Percentiles rank a stretch among this genome's conserved stretches.
phyloP scores from a whole-genome alignment of 108 stramenopile species.

The Aurantiochytrium sp. region DNA sequence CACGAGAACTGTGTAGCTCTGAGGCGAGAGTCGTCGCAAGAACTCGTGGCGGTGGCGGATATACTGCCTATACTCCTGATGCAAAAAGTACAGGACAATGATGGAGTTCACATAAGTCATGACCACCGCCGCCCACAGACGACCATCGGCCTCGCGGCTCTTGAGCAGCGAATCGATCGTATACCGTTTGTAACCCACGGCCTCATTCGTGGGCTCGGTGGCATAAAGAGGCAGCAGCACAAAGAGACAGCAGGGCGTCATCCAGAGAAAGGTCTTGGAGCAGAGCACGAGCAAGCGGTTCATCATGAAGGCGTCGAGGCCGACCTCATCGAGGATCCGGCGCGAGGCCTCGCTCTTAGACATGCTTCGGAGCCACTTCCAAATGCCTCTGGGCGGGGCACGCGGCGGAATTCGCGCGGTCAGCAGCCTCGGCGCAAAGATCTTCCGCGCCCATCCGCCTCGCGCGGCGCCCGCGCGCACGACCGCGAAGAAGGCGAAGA shows the following conservation, averaged over 20 bases:
- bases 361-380: neutral
- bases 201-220: neutral
- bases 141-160: neutral
- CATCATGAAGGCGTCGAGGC: conserved; percentile 14
- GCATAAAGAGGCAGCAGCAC: conserved; percentile 15
- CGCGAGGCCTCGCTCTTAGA: neutral
- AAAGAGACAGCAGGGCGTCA: conserved; percentile 3
- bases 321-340: neutral
- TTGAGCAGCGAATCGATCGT: neutral
- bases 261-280: neutral
- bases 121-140: neutral
- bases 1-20: neutral
- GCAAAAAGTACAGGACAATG: neutral
- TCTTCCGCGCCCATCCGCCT: neutral
- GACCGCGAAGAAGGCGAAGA: neutral
- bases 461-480: neutral
- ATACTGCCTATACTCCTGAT: neutral
- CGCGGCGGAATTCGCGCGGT: neutral
- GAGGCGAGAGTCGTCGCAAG: neutral
- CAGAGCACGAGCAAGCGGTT: neutral
- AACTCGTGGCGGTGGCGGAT: conserved; percentile 6
- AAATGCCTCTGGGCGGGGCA: neutral
- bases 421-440: neutral
- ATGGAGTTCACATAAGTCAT: conserved; percentile 2
- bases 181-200: neutral